These are phyloP conservation scores for Papiliotrema fonsecae DNA, from an alignment of 1,284 basidiomycete species.

Conservation along the genomic window DNA sequence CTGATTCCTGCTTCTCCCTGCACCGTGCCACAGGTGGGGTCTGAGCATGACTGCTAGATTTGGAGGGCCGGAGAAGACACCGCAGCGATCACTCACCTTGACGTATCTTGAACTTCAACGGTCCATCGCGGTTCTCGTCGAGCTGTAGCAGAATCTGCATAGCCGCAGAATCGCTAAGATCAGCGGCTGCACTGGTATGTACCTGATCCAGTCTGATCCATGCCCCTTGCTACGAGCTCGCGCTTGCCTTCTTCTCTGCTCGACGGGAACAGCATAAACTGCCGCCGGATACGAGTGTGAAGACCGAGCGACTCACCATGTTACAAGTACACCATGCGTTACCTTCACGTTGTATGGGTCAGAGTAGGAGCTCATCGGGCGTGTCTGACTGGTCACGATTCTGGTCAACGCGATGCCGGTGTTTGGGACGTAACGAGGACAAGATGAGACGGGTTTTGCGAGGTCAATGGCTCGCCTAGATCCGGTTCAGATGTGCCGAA, in stretches of 20 bases:
- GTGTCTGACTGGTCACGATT: no score
- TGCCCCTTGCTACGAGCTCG: no score
- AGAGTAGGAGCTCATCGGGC: slow-evolving; percentile 1
- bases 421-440: no score
- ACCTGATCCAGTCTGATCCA: no score
- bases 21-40: not conserved
- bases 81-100: slow-evolving; percentile 26
- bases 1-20: not conserved
- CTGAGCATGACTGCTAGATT: not conserved
- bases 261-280: no score
- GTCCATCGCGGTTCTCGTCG: slow-evolving; percentile 29
- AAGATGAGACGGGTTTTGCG: no score
- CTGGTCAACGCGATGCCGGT: no score
- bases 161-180: slow-evolving; percentile 39
- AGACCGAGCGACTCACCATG: slow-evolving; percentile 33
- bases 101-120: slow-evolving; percentile 33
- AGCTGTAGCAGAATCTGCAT: slow-evolving; percentile 44
- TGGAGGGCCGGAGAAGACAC: not conserved
- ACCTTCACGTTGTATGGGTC: slow-evolving; percentile 28
- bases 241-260: no score
- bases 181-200: no score
- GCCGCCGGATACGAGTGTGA: no score
- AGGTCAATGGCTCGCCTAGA: no score
- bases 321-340: slow-evolving; percentile 24
- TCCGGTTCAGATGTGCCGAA: no score